Percentiles rank a stretch among this genome's conserved stretches.
Conservation (phyloP, 2,329 filamentous ascomycete species). For the Anthostomella pinea region DNA sequence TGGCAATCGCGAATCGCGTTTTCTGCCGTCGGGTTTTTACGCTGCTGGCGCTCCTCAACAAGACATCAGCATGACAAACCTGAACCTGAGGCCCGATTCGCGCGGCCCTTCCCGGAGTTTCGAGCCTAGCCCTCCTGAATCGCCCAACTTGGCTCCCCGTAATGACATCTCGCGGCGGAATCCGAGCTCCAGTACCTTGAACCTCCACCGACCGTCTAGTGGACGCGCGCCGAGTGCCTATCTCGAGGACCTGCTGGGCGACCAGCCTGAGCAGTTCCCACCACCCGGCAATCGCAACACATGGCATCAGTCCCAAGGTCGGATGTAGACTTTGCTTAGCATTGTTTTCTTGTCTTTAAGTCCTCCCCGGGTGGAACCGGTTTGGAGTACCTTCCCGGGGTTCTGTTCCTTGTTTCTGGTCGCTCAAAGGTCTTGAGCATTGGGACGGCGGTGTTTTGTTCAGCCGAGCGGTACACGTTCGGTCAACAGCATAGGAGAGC, state of each 20-base stretch:
- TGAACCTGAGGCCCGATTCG: slow-evolving; percentile 60
- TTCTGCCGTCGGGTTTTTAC: slow-evolving; percentile 90
- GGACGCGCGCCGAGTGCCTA: slow-evolving; percentile 83
- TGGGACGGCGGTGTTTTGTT: background rate
- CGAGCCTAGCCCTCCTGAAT: slow-evolving; percentile 60
- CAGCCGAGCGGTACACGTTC: no score
- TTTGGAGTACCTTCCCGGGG: slow-evolving; percentile 2
- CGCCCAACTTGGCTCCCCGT: slow-evolving; percentile 52
- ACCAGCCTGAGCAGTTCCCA: slow-evolving; percentile 56
- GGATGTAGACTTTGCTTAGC: slow-evolving; percentile 11
- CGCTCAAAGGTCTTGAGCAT: background rate
- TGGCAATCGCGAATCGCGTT: slow-evolving; percentile 68
- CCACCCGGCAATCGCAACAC: slow-evolving; percentile 31
- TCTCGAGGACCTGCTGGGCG: slow-evolving; percentile 84
- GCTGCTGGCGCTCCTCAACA: slow-evolving; percentile 57
- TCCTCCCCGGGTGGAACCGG: no score
- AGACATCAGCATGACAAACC: slow-evolving; percentile 58
- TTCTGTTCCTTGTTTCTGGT: background rate
- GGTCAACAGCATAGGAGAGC: no score
- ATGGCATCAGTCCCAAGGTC: slow-evolving; percentile 24
- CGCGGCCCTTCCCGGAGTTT: slow-evolving; percentile 47
- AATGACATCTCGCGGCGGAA: slow-evolving; percentile 34
- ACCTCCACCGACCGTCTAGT: slow-evolving; percentile 61
- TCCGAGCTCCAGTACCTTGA: slow-evolving; percentile 64
- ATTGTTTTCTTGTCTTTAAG: slow-evolving; percentile 9